A percentile compares a stretch with the other conserved stretches of the same genome.
Evolutionary conservation across 2,329 filamentous ascomycete genomes (phyloP).

Genomic region (Aspergillus sp.): DNA sequence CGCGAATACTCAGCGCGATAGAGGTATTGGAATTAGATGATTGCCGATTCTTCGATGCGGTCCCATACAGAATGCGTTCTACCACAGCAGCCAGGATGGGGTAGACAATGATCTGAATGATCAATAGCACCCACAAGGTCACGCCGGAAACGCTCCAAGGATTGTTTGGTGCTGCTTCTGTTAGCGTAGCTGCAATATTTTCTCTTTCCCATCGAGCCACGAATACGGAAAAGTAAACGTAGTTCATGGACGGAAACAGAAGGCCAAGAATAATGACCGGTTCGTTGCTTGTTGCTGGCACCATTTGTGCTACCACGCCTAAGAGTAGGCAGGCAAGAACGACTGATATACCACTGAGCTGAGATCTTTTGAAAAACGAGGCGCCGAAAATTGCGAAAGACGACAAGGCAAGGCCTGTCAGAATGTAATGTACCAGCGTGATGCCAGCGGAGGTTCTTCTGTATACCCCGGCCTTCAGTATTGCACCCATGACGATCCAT

Average conservation of each 20-base stretch:
- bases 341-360: slow-evolving; percentile 80
- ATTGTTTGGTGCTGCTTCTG: slow-evolving; percentile 61
- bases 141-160: slow-evolving; percentile 72
- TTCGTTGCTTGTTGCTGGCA: slow-evolving; percentile 59
- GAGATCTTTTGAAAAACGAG: slow-evolving; percentile 81
- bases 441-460: slow-evolving; percentile 62
- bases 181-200: slow-evolving; percentile 60
- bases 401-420: slow-evolving; percentile 73
- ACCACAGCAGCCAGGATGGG: slow-evolving; percentile 72
- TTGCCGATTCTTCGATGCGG: slow-evolving; percentile 62
- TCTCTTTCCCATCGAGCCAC: slow-evolving; percentile 74
- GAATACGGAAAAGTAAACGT: slow-evolving; percentile 74
- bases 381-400: slow-evolving; percentile 80
- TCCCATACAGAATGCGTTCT: slow-evolving; percentile 74
- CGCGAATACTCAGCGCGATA: slow-evolving; percentile 67
- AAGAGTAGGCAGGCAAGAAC: slow-evolving; percentile 72
- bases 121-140: slow-evolving; percentile 72
- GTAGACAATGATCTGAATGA: slow-evolving; percentile 76
- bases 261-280: slow-evolving; percentile 69
- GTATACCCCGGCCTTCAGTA: slow-evolving; percentile 65
- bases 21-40: slow-evolving; percentile 27
- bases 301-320: slow-evolving; percentile 77
- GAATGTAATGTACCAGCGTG: slow-evolving; percentile 71
- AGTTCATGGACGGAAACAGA: slow-evolving; percentile 84
- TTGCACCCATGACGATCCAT: slow-evolving; percentile 74